Conservation (phyloP, 2,329 filamentous ascomycete species). For the Fusarium sp. region DNA sequence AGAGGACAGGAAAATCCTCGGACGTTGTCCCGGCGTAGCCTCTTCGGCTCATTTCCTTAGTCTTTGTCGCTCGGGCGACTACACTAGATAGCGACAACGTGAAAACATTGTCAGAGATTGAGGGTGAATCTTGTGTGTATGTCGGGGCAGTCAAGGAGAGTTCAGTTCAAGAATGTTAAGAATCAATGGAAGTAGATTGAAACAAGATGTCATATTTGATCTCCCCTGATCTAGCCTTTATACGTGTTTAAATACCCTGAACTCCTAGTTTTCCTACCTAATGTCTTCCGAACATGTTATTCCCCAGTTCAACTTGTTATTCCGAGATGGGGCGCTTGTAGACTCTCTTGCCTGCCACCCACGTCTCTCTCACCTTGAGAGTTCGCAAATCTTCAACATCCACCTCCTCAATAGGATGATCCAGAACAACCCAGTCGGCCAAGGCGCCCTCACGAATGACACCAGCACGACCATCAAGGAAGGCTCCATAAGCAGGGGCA, state of each 20-base stretch:
- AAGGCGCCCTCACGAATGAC: conserved; percentile 69
- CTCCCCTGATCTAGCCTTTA: neutral
- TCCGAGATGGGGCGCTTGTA: conserved; percentile 46
- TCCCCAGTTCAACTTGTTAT: neutral
- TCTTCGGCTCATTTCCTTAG: conserved; percentile 1
- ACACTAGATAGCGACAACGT: conserved; percentile 1
- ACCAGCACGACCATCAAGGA: conserved; percentile 69
- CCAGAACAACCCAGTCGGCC: conserved; percentile 79
- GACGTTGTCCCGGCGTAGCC: conserved; percentile 2
- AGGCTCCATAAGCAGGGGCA: conserved; percentile 69
- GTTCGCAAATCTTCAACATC: conserved; percentile 64
- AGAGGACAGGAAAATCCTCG: neutral
- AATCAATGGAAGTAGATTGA: neutral
- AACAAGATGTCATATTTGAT: conserved; percentile 1
- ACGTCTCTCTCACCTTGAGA: conserved; percentile 72
- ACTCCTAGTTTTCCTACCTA: neutral
- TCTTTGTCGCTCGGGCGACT: neutral
- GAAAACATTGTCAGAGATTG: neutral
- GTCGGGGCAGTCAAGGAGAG: neutral
- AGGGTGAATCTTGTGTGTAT: neutral
- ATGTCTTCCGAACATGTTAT: neutral
- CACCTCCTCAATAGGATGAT: conserved; percentile 64
- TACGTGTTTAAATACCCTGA: neutral
- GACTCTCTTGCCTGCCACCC: conserved; percentile 70
- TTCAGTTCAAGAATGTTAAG: neutral